phyloP scores from a whole-genome alignment of 257 asterid species.

The Solanum pennellii region DNA sequence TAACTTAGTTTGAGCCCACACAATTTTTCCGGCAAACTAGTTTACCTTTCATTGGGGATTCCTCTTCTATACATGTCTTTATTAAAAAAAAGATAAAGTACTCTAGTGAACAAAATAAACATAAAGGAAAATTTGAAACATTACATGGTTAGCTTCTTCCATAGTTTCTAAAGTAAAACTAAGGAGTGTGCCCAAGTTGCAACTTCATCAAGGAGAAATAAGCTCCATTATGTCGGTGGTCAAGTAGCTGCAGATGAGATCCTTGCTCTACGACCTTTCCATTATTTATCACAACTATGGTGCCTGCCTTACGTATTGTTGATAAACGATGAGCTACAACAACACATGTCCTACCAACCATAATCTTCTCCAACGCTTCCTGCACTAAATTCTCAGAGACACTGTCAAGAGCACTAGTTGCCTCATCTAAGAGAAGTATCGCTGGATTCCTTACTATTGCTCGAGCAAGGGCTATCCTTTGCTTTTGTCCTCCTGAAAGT shows the following conservation, averaged over 20 bases:
- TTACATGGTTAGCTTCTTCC: neutral
- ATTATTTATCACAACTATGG: neutral
- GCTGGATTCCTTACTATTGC: neutral
- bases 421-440: neutral
- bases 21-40: neutral
- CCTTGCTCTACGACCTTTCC: slow-evolving; percentile 27
- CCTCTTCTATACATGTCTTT: neutral
- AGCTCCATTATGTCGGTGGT: slow-evolving; percentile 25
- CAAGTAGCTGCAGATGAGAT: slow-evolving; percentile 27
- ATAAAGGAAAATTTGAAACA: neutral
- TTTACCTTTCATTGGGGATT: neutral
- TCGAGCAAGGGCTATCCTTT: neutral
- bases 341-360: slow-evolving; percentile 40
- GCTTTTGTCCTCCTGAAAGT: neutral
- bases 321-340: slow-evolving; percentile 37
- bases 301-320: neutral
- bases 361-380: slow-evolving; percentile 42
- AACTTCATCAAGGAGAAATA: slow-evolving; percentile 29
- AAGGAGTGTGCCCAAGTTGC: slow-evolving; percentile 14
- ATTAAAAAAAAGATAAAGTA: neutral
- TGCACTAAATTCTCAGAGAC: slow-evolving; percentile 9
- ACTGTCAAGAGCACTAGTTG: neutral
- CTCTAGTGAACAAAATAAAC: neutral
- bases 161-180: neutral
- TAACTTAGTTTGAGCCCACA: neutral